A percentile compares a stretch with the other conserved stretches of the same genome.
These are phyloP conservation scores for Mrakia blollopis DNA, from an alignment of 768 basidiomycete species.

Conservation along the genomic window DNA sequence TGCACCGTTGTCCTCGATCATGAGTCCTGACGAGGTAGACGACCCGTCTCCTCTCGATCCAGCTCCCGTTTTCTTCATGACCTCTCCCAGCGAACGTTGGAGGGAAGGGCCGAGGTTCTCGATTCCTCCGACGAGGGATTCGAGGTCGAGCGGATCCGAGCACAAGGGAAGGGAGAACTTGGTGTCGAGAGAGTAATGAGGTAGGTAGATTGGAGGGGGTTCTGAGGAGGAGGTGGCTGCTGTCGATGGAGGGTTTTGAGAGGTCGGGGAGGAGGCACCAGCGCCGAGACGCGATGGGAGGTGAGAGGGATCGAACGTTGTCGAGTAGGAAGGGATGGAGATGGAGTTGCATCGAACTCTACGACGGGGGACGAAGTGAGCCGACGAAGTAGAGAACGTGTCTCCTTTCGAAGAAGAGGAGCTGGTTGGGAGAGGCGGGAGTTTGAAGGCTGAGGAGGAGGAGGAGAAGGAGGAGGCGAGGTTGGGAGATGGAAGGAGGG, in stretches of 20 bases:
- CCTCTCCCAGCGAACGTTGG: constrained; percentile 43
- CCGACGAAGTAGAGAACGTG: not conserved
- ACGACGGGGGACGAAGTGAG: constrained; percentile 20
- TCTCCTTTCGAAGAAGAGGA: not conserved
- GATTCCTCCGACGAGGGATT: constrained; percentile 26
- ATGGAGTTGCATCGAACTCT: constrained; percentile 19
- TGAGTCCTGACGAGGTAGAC: not conserved
- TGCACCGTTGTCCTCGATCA: constrained; percentile 41
- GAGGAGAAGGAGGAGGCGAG: not conserved
- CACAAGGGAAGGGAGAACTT: constrained; percentile 38
- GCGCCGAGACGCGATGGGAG: not conserved
- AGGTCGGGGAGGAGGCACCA: not conserved
- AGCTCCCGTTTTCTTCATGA: constrained; percentile 35
- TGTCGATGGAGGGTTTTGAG: not conserved
- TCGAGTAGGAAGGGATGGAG: constrained; percentile 2
- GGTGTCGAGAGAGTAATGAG: constrained; percentile 42
- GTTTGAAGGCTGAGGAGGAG: not conserved
- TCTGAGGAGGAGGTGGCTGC: not conserved
- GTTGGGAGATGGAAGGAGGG: not conserved
- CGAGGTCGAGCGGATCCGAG: constrained; percentile 16
- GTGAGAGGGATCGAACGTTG: not conserved
- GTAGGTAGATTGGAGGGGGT: constrained; percentile 24
- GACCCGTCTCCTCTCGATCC: constrained; percentile 37
- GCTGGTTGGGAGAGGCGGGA: not conserved
- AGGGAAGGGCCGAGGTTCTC: constrained; percentile 32